Percentiles rank a stretch among this genome's conserved stretches.
phyloP scores from a whole-genome alignment of 495 filamentous ascomycete genomes.

The Daldinia bambusicola region DNA sequence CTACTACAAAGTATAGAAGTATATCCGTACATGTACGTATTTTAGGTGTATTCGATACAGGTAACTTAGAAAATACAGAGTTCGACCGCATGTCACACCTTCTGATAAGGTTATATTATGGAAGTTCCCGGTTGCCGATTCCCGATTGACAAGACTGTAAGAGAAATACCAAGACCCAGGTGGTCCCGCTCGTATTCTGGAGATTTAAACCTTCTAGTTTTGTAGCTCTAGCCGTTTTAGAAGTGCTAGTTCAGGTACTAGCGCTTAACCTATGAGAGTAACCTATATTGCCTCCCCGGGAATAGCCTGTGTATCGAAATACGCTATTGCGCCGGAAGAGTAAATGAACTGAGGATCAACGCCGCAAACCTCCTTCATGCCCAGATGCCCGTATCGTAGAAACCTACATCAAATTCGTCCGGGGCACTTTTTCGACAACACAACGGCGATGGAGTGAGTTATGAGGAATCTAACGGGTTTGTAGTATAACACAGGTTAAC shows the following conservation, averaged over 20 bases:
- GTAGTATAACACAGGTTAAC: no score
- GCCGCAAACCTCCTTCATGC: neutral
- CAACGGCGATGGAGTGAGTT: no score
- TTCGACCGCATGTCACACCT: conserved; percentile 10
- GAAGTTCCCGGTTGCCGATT: conserved; percentile 22
- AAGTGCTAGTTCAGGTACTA: neutral
- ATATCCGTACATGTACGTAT: no score
- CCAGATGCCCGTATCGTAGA: neutral
- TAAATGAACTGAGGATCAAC: conserved; percentile 4
- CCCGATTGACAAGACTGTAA: conserved; percentile 23
- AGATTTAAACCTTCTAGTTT: conserved; percentile 21
- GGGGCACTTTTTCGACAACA: neutral
- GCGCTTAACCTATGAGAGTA: neutral
- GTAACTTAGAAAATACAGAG: neutral
- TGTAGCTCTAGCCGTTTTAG: conserved; percentile 4
- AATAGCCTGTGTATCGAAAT: neutral
- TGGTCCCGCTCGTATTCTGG: conserved; percentile 39
- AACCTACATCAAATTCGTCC: neutral
- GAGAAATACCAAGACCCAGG: conserved; percentile 25
- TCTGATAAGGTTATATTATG: conserved; percentile 6
- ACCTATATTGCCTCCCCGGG: neutral
- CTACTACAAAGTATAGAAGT: no score
- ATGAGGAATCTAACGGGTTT: no score
- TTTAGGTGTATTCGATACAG: no score
- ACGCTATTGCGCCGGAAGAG: neutral